Evolutionary conservation across 768 basidiomycete species (phyloP), one percentile per base, ranked within the genome.

Genomic region (Macrolepiota albuminosa): DNA sequence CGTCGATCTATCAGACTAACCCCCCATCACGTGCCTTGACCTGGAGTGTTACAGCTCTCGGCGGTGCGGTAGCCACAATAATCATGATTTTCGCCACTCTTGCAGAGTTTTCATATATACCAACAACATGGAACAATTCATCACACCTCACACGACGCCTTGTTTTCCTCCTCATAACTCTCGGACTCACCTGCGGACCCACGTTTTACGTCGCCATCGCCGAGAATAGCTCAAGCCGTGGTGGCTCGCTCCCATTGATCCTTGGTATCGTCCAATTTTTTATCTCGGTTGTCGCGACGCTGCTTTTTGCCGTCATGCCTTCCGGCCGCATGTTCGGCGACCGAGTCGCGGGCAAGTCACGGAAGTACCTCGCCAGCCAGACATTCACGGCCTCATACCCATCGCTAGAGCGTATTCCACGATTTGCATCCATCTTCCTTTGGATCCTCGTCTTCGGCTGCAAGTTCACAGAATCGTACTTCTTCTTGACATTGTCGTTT

Each of bases 291-390:
- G 75, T 86, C 56, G 92, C 89, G 8, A 93, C 93, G 1, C 76
- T 95, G 55, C 80, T 95, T 8, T 98, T 98, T 71, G 84, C 92
- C 29, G 81, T 93, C 69, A 85, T 99, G 75, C 97, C 97, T 0
- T 97, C 95, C 1, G 97, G 95, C 0, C 87, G 96, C 21, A 98
- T 98, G 94, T 99, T 99, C 69, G 97, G 97, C 36, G 97, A 99
- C 72, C 86, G 96, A 57, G 97, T 99, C 0, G 93, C 90, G 0
- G 91, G 96, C 54, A 98, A 96, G 76, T 88, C 88, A 14, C 81
- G 97, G 64, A 99, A 99, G 71, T 98, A 99, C 72, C 89, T 99
- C 48, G 97, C 97, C 8, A 95, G 89, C 63, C 97, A 99, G 72
- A 98, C 97, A 0, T 98, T 99, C 76, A 98, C 97, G 0, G 97